Conservation (phyloP, 2,329 filamentous ascomycete species). For the Neophaeococcomyces aloes region DNA sequence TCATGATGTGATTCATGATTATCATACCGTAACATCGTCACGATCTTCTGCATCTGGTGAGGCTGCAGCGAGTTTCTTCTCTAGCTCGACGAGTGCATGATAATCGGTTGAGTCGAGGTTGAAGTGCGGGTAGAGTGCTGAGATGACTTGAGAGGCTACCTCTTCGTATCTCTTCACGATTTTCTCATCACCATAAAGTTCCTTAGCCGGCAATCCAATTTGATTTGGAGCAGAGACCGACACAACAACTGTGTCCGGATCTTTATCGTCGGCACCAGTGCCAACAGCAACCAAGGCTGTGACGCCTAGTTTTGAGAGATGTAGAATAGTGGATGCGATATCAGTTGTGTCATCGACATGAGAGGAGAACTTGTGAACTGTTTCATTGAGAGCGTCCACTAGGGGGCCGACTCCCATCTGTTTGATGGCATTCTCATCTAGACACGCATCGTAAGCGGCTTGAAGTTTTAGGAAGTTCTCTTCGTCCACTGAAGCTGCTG, state of each 20-base stretch:
- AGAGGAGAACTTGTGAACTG: slow-evolving; percentile 38
- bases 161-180: slow-evolving; percentile 43
- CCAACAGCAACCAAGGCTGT: slow-evolving; percentile 25
- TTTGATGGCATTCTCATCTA: slow-evolving; percentile 50
- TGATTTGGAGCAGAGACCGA: slow-evolving; percentile 35
- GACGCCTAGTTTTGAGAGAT: slow-evolving; percentile 30
- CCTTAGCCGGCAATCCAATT: slow-evolving; percentile 52
- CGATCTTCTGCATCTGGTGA: slow-evolving; percentile 49
- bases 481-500: slow-evolving; percentile 25
- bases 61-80: slow-evolving; percentile 49
- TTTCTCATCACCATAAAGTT: slow-evolving; percentile 49
- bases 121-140: slow-evolving; percentile 25
- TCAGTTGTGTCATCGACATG: slow-evolving; percentile 23
- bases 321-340: slow-evolving; percentile 29
- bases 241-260: slow-evolving; percentile 44
- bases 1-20: background rate
- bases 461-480: slow-evolving; percentile 58
- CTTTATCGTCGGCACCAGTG: slow-evolving; percentile 40
- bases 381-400: slow-evolving; percentile 42
- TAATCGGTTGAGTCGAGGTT: slow-evolving; percentile 9
- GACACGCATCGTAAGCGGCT: slow-evolving; percentile 54
- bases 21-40: slow-evolving; percentile 44
- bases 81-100: slow-evolving; percentile 40
- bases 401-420: slow-evolving; percentile 48
- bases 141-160: slow-evolving; percentile 34